Conservation (phyloP, 148 eudicot species). For the Rhododendron williamsianum region DNA sequence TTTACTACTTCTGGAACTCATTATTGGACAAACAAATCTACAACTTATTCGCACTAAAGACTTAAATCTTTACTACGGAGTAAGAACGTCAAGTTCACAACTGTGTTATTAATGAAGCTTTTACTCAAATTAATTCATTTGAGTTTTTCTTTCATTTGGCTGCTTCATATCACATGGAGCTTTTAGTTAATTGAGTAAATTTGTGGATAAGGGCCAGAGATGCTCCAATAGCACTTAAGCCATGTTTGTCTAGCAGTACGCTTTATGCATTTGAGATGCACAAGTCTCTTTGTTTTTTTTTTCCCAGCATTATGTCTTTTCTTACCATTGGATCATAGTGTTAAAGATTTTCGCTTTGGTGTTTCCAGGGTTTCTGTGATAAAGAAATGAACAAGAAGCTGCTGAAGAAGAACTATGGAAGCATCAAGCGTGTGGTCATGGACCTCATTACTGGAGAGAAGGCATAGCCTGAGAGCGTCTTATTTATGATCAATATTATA, state of each 20-base stretch:
- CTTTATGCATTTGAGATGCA: background rate
- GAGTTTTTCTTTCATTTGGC: background rate
- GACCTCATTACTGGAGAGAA: conserved; percentile 63
- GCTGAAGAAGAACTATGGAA: conserved; percentile 67
- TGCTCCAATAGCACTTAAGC: background rate
- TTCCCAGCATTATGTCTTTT: background rate
- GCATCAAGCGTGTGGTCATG: conserved; percentile 74
- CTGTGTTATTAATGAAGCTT: background rate
- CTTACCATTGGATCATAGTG: background rate
- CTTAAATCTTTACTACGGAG: background rate
- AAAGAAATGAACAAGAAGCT: conserved; percentile 51
- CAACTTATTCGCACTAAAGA: background rate
- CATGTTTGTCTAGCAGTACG: background rate
- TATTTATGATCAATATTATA: background rate
- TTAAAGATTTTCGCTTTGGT: conserved; percentile 7
- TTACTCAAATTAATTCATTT: background rate
- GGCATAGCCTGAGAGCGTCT: background rate
- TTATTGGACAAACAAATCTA: background rate
- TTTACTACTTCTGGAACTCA: background rate
- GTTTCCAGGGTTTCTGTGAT: conserved; percentile 58
- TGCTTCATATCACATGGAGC: background rate
- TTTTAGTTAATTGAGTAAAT: background rate
- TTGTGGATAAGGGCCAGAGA: background rate
- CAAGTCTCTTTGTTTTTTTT: background rate
- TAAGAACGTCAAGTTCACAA: background rate